Conservation (phyloP, 2,329 filamentous ascomycete species). For the Trichoderma breve region DNA sequence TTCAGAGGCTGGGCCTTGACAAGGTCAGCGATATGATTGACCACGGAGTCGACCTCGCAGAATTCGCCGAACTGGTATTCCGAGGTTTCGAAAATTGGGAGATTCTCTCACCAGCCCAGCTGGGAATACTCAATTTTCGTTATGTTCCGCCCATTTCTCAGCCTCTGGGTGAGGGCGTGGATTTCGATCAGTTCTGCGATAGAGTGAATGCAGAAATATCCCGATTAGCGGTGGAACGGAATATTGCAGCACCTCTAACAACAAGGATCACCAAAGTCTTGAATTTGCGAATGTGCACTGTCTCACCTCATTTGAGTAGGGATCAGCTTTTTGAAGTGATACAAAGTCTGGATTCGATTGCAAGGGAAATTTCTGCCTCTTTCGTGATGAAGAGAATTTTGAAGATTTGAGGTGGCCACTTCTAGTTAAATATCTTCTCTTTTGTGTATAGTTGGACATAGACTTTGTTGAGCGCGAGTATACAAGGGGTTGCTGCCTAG, state of each 20-base stretch:
- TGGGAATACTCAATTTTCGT: slow-evolving; percentile 27
- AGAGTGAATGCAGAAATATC: slow-evolving; percentile 19
- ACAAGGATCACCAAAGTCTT: slow-evolving; percentile 20
- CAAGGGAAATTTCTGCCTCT: not conserved
- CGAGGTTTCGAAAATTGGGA: slow-evolving; percentile 24
- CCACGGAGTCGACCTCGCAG: slow-evolving; percentile 26
- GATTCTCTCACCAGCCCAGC: slow-evolving; percentile 26
- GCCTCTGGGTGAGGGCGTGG: not conserved
- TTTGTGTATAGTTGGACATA: not conserved
- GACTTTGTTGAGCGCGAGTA: not conserved
- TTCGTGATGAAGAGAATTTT: not conserved
- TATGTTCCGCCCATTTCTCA: slow-evolving; percentile 10
- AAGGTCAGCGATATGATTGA: slow-evolving; percentile 27
- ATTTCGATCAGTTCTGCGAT: not conserved
- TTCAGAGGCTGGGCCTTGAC: slow-evolving; percentile 26
- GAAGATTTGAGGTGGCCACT: not conserved
- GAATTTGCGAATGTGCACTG: slow-evolving; percentile 22
- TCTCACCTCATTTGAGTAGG: slow-evolving; percentile 26
- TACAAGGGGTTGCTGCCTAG: too few relatives aligned
- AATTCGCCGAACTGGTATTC: slow-evolving; percentile 25
- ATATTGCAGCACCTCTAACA: slow-evolving; percentile 21
- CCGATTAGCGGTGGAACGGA: slow-evolving; percentile 5
- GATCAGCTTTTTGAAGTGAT: slow-evolving; percentile 24
- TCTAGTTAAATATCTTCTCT: not conserved
- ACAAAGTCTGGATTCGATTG: not conserved